Evolutionary conservation across 805 yeast species (phyloP), one percentile per base, ranked within the genome.

Genomic region (Myxozyma lipomycoides): DNA sequence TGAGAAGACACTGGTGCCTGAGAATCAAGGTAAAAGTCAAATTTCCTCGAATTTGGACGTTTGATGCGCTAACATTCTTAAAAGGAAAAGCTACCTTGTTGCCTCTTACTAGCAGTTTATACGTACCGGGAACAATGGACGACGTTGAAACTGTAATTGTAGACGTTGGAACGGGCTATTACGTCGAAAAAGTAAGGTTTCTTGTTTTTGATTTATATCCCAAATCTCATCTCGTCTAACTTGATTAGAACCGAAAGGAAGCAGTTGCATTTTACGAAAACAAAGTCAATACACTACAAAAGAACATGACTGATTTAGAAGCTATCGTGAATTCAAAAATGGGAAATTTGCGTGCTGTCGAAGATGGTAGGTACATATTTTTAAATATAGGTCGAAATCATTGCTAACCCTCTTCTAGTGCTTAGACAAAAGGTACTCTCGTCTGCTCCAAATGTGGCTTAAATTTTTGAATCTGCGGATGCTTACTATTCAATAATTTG

Each of bases 101-200:
- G 1, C 98, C 98, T 4, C 74, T 95, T 54, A 87, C 98, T 0
- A 76, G 89, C 18, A 87, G 96, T 0, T 71, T 93, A 37, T 93
- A 93, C 60, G 84, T 93, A 24, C 95, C 96, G 3, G 98, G 98
- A 1, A 78, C 73, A 47, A 76, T 86, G 45, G 73, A 75, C 40
- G 79, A 84, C 51, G 76, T 76, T 45, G 77, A 82, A 52, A 81
- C 77, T 51, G 93, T 84, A 62, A 73, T 93, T 65, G 96, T 93
- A 7, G 98, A 93, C 65, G 83, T 93, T 23, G 98, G 98, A 32
- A 93, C 98, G 0, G 98, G 98, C 2, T 93, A 93, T 66, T 93
- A 78, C 65, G 90, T 89, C 17, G 96, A 88, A 64, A 93, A 93
- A 59, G 64, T 60, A 32, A 18, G 60, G 19, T n/a, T 2, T 12